phyloP scores from a whole-genome alignment of 2,329 filamentous ascomycete species.

The Exutisphaerella laricina region DNA sequence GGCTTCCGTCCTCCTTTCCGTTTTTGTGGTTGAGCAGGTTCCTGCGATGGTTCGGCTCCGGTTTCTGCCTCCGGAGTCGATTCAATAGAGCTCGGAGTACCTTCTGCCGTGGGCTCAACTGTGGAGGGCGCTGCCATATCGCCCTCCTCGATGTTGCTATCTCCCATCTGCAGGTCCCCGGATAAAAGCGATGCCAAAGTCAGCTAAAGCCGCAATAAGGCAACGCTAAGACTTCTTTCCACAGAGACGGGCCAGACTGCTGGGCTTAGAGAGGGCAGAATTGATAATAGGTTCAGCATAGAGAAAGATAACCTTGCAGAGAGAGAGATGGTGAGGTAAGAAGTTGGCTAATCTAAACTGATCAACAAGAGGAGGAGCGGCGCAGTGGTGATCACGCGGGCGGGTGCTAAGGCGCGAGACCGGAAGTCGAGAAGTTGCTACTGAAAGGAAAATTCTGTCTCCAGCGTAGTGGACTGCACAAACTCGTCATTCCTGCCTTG shows the following conservation, averaged over 20 bases:
- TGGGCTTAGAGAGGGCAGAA: slow-evolving; percentile 19
- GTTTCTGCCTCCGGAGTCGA: slow-evolving; percentile 45
- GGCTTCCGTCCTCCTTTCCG: slow-evolving; percentile 97
- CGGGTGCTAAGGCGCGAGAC: slow-evolving; percentile 6
- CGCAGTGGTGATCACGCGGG: slow-evolving; percentile 8
- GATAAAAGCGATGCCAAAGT: slow-evolving; percentile 23
- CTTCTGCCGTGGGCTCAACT: slow-evolving; percentile 39
- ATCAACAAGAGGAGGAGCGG: slow-evolving; percentile 18
- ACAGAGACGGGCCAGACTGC: slow-evolving; percentile 19
- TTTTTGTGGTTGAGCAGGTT: slow-evolving; percentile 60
- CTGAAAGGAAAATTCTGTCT: slow-evolving; percentile 7
- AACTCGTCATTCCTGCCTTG: slow-evolving; percentile 5
- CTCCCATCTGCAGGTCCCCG: slow-evolving; percentile 48
- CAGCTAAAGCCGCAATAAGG: slow-evolving; percentile 25
- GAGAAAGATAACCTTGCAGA: slow-evolving; percentile 38
- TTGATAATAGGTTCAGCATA: slow-evolving; percentile 29
- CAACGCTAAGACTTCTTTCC: slow-evolving; percentile 31
- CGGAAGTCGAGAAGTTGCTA: slow-evolving; percentile 1
- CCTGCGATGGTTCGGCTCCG: slow-evolving; percentile 37
- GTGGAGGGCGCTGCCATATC: slow-evolving; percentile 45
- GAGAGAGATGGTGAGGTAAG: slow-evolving; percentile 26
- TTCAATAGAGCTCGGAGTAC: slow-evolving; percentile 45
- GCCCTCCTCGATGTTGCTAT: slow-evolving; percentile 36
- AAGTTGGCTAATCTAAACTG: slow-evolving; percentile 28
- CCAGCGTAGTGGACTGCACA: slow-evolving; percentile 1